phyloP scores from a whole-genome alignment of 83 land plant genomes.

The Diphasiastrum complanatum region DNA sequence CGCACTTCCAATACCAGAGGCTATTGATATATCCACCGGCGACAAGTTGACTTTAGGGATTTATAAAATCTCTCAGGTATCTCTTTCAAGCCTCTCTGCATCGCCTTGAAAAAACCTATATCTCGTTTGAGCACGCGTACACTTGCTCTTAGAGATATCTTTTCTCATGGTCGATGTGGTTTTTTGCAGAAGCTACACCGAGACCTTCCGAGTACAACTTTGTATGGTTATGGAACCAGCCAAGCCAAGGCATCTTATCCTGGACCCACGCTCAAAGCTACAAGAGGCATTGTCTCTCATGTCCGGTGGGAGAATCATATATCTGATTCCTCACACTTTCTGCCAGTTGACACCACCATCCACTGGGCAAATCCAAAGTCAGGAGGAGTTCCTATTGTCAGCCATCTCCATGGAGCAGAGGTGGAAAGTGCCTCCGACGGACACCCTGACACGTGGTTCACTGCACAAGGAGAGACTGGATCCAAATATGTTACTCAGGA shows the following conservation, averaged over 20 bases:
- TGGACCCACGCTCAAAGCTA: slow-evolving; percentile 28
- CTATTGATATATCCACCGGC: background rate
- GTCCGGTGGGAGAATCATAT: slow-evolving; percentile 36
- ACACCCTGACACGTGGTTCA: slow-evolving; percentile 35
- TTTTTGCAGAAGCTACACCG: slow-evolving; percentile 24
- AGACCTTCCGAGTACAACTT: slow-evolving; percentile 23
- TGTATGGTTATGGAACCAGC: slow-evolving; percentile 24
- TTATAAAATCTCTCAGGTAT: slow-evolving; percentile 14
- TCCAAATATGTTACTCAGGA: slow-evolving; percentile 12
- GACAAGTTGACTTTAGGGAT: slow-evolving; percentile 5
- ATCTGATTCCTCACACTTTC: slow-evolving; percentile 20
- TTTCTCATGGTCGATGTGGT: background rate
- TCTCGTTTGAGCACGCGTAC: background rate
- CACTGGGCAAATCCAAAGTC: slow-evolving; percentile 24
- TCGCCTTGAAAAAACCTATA: background rate
- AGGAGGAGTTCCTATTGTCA: slow-evolving; percentile 26
- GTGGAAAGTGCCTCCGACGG: slow-evolving; percentile 24
- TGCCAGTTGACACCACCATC: slow-evolving; percentile 21
- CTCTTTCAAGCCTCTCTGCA: background rate
- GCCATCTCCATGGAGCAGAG: slow-evolving; percentile 30
- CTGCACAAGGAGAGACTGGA: slow-evolving; percentile 23
- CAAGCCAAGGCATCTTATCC: slow-evolving; percentile 21
- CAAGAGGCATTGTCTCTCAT: slow-evolving; percentile 1
- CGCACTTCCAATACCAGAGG: slow-evolving; percentile 5
- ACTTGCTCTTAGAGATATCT: background rate